These are phyloP conservation scores for Lepidium aucheri DNA, from an alignment of 345 rosid genomes.

Conservation along the genomic window DNA sequence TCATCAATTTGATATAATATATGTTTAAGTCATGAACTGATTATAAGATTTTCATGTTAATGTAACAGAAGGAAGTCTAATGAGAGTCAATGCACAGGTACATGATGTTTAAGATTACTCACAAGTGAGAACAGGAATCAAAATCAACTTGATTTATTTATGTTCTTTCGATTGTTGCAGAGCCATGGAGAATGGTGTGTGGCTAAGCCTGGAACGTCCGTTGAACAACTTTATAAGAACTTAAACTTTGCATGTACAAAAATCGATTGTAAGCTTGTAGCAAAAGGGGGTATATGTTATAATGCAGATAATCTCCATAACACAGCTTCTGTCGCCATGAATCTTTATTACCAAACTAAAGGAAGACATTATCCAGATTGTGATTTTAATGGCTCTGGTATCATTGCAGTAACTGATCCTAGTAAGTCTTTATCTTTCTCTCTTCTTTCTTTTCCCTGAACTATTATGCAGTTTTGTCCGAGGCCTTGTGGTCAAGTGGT, in stretches of 20 bases:
- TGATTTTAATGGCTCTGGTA: background rate
- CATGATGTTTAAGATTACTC: background rate
- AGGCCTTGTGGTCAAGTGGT: no score
- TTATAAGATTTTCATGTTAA: background rate
- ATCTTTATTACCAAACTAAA: constrained; percentile 20
- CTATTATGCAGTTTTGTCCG: no score
- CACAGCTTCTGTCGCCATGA: constrained; percentile 24
- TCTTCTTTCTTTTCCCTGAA: no score
- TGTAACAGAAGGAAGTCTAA: background rate
- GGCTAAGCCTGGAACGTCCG: background rate
- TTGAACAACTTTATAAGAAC: background rate
- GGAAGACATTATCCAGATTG: constrained; percentile 9
- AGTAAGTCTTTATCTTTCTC: constrained; percentile 4
- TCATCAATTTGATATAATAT: background rate
- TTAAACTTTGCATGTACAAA: background rate
- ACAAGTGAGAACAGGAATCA: background rate
- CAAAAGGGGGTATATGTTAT: constrained; percentile 8
- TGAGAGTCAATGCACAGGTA: constrained; percentile 2
- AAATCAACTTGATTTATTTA: background rate
- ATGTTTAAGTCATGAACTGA: background rate
- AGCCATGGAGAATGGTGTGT: background rate
- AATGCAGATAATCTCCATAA: background rate
- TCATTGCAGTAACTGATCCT: constrained; percentile 13
- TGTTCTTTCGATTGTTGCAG: background rate
- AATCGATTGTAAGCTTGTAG: background rate